Percentiles rank a stretch among this genome's conserved stretches.
Evolutionary conservation across 2,329 filamentous ascomycete genomes (phyloP).

Genomic region (Metarhizium guizhouense): DNA sequence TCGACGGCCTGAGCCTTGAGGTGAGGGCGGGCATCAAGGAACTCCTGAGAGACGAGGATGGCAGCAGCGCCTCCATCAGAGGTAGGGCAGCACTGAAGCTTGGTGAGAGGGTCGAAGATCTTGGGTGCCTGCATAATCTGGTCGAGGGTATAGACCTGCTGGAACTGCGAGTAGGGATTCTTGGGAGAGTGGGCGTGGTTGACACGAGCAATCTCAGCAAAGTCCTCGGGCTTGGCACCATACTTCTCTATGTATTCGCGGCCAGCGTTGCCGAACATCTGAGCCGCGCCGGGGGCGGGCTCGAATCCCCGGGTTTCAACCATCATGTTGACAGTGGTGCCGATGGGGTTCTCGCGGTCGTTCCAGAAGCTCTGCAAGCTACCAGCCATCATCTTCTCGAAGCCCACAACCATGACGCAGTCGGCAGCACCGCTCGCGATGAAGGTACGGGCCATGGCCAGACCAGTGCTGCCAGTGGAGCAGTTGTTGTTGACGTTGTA

Average conservation of each 20-base stretch:
- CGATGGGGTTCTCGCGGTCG: slow-evolving; percentile 73
- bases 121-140: slow-evolving; percentile 67
- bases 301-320: slow-evolving; percentile 69
- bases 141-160: slow-evolving; percentile 79
- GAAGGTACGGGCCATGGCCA: slow-evolving; percentile 74
- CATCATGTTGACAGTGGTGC: slow-evolving; percentile 70
- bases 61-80: slow-evolving; percentile 87
- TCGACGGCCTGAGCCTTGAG: slow-evolving; percentile 75
- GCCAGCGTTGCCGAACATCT: slow-evolving; percentile 93
- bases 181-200: slow-evolving; percentile 87
- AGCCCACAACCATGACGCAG: slow-evolving; percentile 85
- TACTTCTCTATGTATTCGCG: slow-evolving; percentile 94
- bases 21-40: slow-evolving; percentile 77
- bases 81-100: slow-evolving; percentile 97
- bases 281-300: slow-evolving; percentile 76
- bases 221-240: slow-evolving; percentile 76
- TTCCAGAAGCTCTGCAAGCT: slow-evolving; percentile 76
- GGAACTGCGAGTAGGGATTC: slow-evolving; percentile 98
- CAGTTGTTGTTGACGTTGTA: slow-evolving; percentile 99
- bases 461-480: slow-evolving; percentile 85
- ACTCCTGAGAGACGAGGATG: slow-evolving; percentile 79
- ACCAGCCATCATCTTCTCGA: slow-evolving; percentile 98
- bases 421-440: slow-evolving; percentile 74
- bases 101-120: slow-evolving; percentile 83
- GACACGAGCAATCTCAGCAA: slow-evolving; percentile 86